phyloP scores from a whole-genome alignment of 306 rosid species.

The Cercis canadensis region DNA sequence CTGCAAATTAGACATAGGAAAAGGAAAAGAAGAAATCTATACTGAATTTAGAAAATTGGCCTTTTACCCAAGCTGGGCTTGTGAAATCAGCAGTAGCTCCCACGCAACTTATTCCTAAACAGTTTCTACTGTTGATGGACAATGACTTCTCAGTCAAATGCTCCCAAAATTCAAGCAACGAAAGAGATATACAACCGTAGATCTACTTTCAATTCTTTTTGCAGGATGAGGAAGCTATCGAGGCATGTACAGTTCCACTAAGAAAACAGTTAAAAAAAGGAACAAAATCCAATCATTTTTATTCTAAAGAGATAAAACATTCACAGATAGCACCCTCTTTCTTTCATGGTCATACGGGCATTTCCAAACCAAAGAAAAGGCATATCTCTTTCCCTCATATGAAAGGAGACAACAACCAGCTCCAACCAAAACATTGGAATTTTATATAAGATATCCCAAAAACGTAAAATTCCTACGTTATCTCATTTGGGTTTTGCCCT shows the following conservation, averaged over 20 bases:
- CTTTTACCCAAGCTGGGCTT: constrained; percentile 31
- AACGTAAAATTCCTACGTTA: constrained; percentile 35
- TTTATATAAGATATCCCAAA: constrained; percentile 5
- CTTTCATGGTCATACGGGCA: constrained; percentile 38
- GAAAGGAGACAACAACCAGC: constrained; percentile 35
- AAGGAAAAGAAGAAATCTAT: constrained; percentile 35
- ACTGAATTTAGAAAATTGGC: constrained; percentile 36
- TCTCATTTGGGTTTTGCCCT: constrained; percentile 34
- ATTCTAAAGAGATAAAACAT: constrained; percentile 15
- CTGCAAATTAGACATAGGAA: constrained; percentile 31
- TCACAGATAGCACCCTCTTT: constrained; percentile 30
- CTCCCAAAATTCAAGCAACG: constrained; percentile 59
- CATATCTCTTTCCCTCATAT: constrained; percentile 37
- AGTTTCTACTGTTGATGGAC: constrained; percentile 55
- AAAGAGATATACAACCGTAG: constrained; percentile 47
- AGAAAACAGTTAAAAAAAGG: constrained; percentile 36
- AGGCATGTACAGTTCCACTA: constrained; percentile 40
- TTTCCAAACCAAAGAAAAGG: constrained; percentile 35
- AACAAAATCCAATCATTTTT: constrained; percentile 40
- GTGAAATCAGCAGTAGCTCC: constrained; percentile 32
- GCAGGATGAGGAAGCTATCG: constrained; percentile 50
- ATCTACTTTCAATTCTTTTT: constrained; percentile 41
- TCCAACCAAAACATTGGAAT: constrained; percentile 33
- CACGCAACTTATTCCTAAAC: constrained; percentile 42
- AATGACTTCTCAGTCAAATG: constrained; percentile 59